Conservation (phyloP, 2,329 filamentous ascomycete species). For the Elsinoe ampelina region DNA sequence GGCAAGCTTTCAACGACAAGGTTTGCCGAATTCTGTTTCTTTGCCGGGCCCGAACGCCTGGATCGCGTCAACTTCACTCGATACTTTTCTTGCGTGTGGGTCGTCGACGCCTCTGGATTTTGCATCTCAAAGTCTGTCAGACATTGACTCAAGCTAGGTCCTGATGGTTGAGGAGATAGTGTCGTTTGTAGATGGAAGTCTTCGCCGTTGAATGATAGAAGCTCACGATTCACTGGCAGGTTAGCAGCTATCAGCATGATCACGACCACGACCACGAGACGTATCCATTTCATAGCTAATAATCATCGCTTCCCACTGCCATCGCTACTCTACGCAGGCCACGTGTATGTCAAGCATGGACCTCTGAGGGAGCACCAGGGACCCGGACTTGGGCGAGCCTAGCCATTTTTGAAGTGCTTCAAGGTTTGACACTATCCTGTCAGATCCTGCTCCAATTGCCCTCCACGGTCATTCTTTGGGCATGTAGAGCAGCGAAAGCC, state of each 20-base stretch:
- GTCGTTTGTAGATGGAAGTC: too few relatives aligned
- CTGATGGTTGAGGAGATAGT: too few relatives aligned
- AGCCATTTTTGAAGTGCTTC: not conserved
- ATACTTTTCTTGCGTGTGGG: not conserved
- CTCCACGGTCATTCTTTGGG: not conserved
- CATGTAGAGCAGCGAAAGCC: not conserved
- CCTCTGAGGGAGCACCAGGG: not conserved
- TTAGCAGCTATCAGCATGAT: not conserved
- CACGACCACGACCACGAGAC: too few relatives aligned
- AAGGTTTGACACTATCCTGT: not conserved
- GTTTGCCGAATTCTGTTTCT: not conserved
- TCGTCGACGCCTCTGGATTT: not conserved
- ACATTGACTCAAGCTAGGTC: not conserved
- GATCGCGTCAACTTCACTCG: not conserved
- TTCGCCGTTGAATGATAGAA: not conserved
- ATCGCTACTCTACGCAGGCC: not conserved
- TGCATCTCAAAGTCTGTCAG: not conserved
- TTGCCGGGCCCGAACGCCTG: not conserved
- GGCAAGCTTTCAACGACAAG: not conserved
- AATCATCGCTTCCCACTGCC: not conserved
- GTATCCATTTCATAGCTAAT: not conserved
- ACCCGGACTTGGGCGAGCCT: not conserved
- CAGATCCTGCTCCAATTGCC: not conserved
- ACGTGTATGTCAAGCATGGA: not conserved
- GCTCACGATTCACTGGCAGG: not conserved